phyloP scores from a whole-genome alignment of 768 basidiomycete species.

The Naganishia randhawae region DNA sequence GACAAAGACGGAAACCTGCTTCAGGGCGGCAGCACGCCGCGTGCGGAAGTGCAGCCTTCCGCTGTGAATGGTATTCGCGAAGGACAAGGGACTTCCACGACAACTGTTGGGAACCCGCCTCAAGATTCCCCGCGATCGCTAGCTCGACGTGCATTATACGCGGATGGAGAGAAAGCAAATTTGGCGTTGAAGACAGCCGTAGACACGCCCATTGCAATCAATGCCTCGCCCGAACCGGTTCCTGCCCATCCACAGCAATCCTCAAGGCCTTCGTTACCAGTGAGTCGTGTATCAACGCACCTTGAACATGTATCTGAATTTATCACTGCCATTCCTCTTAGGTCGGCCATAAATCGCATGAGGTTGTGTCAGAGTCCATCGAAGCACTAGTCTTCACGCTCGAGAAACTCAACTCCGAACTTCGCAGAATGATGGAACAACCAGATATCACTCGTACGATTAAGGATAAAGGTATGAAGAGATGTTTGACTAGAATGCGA shows the following conservation, averaged over 20 bases:
- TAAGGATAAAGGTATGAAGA: constrained; percentile 23
- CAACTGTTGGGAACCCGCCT: neutral
- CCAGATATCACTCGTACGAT: constrained; percentile 13
- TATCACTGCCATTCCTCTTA: neutral
- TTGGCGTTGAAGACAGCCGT: neutral
- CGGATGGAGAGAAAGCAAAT: neutral
- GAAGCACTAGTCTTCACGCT: constrained; percentile 1
- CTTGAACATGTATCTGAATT: neutral
- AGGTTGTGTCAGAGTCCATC: neutral
- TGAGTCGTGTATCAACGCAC: neutral
- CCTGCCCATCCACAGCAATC: neutral
- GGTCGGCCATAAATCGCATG: neutral
- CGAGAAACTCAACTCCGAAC: constrained; percentile 2
- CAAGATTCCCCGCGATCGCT: constrained; percentile 7
- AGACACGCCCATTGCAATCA: neutral
- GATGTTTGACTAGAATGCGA: constrained; percentile 15
- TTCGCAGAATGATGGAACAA: constrained; percentile 8
- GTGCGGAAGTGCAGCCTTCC: neutral
- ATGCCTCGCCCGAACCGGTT: neutral
- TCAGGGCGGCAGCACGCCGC: constrained; percentile 1
- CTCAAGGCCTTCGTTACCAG: neutral
- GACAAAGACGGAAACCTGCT: constrained; percentile 7
- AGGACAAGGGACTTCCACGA: neutral
- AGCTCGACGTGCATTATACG: constrained; percentile 8
- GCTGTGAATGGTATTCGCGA: neutral